Base-by-base conservation (phyloP, 192 early-diverging fungal species). In the Podila horticola region DNA sequence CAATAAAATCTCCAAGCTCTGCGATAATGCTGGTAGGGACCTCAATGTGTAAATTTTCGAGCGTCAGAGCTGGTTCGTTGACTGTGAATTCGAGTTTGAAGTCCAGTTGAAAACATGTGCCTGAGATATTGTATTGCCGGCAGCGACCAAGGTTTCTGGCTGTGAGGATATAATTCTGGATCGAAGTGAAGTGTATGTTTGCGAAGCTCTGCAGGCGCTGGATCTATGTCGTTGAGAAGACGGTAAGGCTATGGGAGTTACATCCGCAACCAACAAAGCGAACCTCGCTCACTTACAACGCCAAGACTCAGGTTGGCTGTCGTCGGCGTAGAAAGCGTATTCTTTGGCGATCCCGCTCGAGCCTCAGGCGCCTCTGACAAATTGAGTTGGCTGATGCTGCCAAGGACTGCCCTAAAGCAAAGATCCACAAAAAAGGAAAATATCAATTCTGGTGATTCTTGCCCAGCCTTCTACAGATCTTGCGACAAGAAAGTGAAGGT, bases 31-130 rank as follows among this genome's bases (percentile, higher is more conserved):
- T 72, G 7, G 33, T 61, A 24, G 77, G 71, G 22, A 81, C 17
- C 0, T 57, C 28, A 30, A 81, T 69, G 3, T 28, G 62, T 12
- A 73, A 1, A 9, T 69, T 38, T 20, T n/a, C 58, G 28, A 81
- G 45, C 19, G 64, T 36, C 5, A 81, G 71, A 17, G 34, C 41
- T 31, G 77, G 67, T 22, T 81, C 77, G 11, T 63, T 50, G 24
- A 81, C 77, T 26, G 62, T 73, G 41, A 81, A 81, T 13, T 73
- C 26, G 9, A 81, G 45, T 0, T 63, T 33, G 41, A 81, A 81
- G 1, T 69, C 71, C 45, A 73, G 51, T 26, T 69, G 71, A 45
- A 60, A 73, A 26, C 77, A 81, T 4, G 30, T 19, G 51, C 77
- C 77, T 2, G 51, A 20, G 5, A 73, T 69, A 11, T 45, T 62